phyloP scores from a whole-genome alignment of 176 grass and related monocot species.

The Carex pumila region DNA sequence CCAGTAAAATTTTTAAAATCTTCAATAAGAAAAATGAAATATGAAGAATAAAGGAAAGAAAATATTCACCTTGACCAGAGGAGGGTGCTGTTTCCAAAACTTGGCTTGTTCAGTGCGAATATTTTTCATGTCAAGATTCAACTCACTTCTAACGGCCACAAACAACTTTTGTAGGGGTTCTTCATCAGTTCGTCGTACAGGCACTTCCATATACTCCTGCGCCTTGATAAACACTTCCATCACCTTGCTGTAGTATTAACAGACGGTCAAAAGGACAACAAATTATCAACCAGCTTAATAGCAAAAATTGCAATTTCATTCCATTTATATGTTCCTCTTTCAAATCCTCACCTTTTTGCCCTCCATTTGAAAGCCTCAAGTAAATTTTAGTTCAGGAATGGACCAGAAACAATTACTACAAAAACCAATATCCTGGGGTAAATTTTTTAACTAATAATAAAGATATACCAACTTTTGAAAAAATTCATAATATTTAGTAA shows the following conservation, averaged over 20 bases:
- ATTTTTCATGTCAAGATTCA: slow-evolving; percentile 98
- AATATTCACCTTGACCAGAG: slow-evolving; percentile 79
- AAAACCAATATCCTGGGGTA: background rate
- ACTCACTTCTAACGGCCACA: slow-evolving; percentile 85
- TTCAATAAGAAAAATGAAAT: background rate
- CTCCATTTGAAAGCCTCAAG: background rate
- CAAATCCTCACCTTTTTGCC: background rate
- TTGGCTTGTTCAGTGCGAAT: slow-evolving; percentile 95
- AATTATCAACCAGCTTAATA: background rate
- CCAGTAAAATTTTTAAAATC: background rate
- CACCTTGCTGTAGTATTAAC: slow-evolving; percentile 69
- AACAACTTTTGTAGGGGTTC: slow-evolving; percentile 96
- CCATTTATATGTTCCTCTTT: background rate
- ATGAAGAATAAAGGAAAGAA: slow-evolving; percentile 5
- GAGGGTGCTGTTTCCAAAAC: slow-evolving; percentile 98
- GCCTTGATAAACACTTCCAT: slow-evolving; percentile 99
- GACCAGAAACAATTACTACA: background rate
- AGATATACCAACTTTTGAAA: background rate
- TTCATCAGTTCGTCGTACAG: slow-evolving; percentile 85
- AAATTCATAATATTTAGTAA: background rate
- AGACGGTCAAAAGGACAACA: slow-evolving; percentile 1
- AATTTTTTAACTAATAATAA: background rate
- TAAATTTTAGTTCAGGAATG: background rate
- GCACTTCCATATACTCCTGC: slow-evolving; percentile 98
- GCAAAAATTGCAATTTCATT: background rate